phyloP scores from a whole-genome alignment of 306 rosid species.

The Erythrophleum fordii region DNA sequence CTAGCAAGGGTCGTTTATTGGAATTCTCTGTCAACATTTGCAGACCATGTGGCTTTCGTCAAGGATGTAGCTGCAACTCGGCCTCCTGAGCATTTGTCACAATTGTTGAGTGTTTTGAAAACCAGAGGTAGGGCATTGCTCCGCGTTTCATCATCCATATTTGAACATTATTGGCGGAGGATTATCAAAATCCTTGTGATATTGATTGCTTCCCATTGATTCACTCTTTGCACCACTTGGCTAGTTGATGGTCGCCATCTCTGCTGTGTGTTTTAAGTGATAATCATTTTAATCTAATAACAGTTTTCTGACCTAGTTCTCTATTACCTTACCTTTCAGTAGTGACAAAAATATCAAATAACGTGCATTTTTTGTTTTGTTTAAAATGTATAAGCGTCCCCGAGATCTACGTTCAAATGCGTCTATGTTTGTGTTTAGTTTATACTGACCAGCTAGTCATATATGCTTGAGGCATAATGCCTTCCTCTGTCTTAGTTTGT shows the following conservation, averaged over 20 bases:
- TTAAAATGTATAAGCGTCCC: not conserved
- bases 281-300: not conserved
- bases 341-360: not conserved
- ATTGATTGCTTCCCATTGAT: not conserved
- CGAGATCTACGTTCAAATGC: not conserved
- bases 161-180: not conserved
- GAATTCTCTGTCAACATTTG: slow-evolving; percentile 8
- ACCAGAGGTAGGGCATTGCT: slow-evolving; percentile 65
- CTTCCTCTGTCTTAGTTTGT: not conserved
- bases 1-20: not conserved
- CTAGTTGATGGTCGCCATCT: not conserved
- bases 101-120: slow-evolving; percentile 67
- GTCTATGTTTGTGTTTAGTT: not conserved
- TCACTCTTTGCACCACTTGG: not conserved
- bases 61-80: slow-evolving; percentile 80
- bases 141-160: not conserved
- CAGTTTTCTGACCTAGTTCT: not conserved
- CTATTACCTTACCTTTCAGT: not conserved
- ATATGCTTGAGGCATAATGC: not conserved
- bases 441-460: not conserved
- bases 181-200: not conserved
- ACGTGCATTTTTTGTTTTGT: not conserved
- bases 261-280: not conserved
- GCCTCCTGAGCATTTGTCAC: slow-evolving; percentile 80
- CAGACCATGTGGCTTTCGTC: slow-evolving; percentile 83